phyloP scores from a whole-genome alignment of 805 yeast genomes.

The Lachancea quebecensis region DNA sequence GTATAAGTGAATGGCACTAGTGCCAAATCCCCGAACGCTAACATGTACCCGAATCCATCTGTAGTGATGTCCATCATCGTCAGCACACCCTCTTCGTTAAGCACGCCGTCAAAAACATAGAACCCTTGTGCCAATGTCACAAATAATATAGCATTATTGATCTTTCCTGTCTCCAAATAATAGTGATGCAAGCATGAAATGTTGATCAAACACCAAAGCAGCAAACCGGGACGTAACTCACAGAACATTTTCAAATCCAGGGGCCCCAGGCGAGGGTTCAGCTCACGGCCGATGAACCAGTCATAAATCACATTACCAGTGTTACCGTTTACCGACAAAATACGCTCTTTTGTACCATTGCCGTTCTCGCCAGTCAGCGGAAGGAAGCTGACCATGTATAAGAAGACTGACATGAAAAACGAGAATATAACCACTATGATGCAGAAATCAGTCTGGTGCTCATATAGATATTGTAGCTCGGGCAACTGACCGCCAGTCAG shows the following conservation, averaged over 20 bases:
- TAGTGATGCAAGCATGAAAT: constrained; percentile 77
- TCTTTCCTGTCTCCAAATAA: constrained; percentile 49
- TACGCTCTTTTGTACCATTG: constrained; percentile 50
- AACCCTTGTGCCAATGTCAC: constrained; percentile 66
- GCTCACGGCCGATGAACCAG: constrained; percentile 95
- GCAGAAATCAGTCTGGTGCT: constrained; percentile 59
- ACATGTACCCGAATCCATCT: constrained; percentile 97
- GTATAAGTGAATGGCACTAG: constrained; percentile 90
- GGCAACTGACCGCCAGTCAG: constrained; percentile 55
- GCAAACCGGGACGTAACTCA: constrained; percentile 90
- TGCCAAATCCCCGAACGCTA: constrained; percentile 88
- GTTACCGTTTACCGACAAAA: constrained; percentile 83
- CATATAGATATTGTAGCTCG: constrained; percentile 71
- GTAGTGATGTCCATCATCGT: constrained; percentile 95
- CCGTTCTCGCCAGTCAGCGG: constrained; percentile 49
- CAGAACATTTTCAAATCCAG: constrained; percentile 89
- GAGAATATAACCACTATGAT: constrained; percentile 60
- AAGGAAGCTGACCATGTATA: constrained; percentile 61
- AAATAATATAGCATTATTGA: constrained; percentile 66
- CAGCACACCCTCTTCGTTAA: constrained; percentile 82
- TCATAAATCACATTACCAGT: constrained; percentile 70
- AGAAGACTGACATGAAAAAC: constrained; percentile 51
- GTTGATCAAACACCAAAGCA: constrained; percentile 77
- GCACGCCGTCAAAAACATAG: constrained; percentile 85
- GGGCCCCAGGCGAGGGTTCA: constrained; percentile 80